Base-by-base conservation (phyloP, 305 asterid genomes). In the Ajuga reptans region DNA sequence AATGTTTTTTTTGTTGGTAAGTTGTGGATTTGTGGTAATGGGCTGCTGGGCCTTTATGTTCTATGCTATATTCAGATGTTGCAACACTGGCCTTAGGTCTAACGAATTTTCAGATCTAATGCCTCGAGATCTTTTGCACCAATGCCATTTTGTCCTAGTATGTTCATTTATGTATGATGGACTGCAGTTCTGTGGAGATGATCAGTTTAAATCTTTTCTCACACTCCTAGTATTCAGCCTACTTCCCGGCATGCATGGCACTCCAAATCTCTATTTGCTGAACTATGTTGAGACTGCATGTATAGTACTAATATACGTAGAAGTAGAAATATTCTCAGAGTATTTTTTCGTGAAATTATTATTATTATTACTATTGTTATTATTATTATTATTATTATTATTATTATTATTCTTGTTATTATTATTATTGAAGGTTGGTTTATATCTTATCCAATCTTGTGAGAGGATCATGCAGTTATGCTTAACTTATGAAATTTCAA, bases 21-120 rank as follows among this genome's bases (percentile, higher is more conserved):
- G 16, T 50, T 64, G 54, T 57, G 42, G 29, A 10, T 55, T 50
- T 52, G 41, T 36, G 7, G 16, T 45, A 68, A 58, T 54, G 70
- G 49, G 58, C 49, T 21, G 24, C 49, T 68, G 52, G 46, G 36
- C 49, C 10, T 43, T 16, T 68, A 72, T 64, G 33, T 43, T 57
- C 49, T 64, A 36, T 33, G 68, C 63, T 57, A 50, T 73, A 63
- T 17, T 18, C 61, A 60, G 45, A 41, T 41, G 59, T 62, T 69
- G 14, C 17, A 9, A 47, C 34, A 24, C 46, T 33, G n/a, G 52
- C 57, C 47, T 17, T 21, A 24, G 27, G 64, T 34, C 24, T 27
- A 29, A 49, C 29, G 64, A 56, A 21, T 9, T 55, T 63, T 36
- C 64, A 51, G 24, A 34, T 11, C 59, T 33, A 43, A 49, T 49